phyloP scores from a whole-genome alignment of 805 yeast genomes.

The Yarrowia sp. region DNA sequence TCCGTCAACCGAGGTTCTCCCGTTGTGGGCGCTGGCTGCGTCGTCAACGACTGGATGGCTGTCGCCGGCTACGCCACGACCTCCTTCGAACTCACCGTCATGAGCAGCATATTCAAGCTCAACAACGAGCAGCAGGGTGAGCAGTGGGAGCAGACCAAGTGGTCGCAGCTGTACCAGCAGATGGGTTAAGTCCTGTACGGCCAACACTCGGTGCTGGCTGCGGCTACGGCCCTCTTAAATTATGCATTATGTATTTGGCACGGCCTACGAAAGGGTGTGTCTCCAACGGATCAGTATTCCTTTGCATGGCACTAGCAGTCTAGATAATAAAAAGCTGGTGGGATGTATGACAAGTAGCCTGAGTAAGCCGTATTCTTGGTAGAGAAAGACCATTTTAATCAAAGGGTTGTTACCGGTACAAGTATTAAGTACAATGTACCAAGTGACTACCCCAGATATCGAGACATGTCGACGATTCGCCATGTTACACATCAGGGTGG shows the following conservation, averaged over 20 bases:
- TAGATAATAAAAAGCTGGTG: conserved; percentile 2
- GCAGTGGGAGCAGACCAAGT: conserved; percentile 26
- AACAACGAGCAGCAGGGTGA: conserved; percentile 38
- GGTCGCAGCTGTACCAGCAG: conserved; percentile 27
- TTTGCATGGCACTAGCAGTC: conserved; percentile 18
- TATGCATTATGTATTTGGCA: conserved; percentile 23
- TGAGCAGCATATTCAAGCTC: conserved; percentile 81
- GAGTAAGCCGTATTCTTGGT: no score
- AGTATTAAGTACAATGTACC: no score
- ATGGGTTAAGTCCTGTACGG: no score
- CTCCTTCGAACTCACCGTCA: conserved; percentile 95
- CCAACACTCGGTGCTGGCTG: no score
- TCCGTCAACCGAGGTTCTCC: conserved; percentile 97
- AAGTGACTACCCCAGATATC: no score
- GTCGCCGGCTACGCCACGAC: conserved; percentile 97
- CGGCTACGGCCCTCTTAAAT: conserved; percentile 5
- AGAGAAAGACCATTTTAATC: no score
- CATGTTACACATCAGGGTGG: no score
- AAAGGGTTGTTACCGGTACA: no score
- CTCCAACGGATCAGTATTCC: conserved; percentile 15
- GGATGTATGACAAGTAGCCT: background rate
- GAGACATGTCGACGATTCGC: no score
- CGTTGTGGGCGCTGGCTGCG: conserved; percentile 98
- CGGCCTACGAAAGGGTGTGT: conserved; percentile 1
- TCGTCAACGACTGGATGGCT: conserved; percentile 96